Evolutionary conservation across 495 filamentous ascomycete species (phyloP).

Genomic region (Hypoxylon cercidicola): DNA sequence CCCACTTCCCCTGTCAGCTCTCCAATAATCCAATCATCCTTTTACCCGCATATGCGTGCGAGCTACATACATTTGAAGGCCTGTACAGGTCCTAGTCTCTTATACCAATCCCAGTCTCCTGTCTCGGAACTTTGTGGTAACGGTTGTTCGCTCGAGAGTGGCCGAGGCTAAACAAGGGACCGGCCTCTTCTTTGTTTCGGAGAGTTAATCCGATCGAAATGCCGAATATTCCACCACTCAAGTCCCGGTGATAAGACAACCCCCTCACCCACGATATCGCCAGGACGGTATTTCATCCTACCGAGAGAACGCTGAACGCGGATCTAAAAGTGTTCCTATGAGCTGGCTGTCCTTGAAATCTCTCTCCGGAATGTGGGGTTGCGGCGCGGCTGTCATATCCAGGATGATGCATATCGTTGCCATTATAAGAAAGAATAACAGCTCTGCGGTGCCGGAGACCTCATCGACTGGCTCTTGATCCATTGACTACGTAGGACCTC

Average conservation of each 20-base stretch:
- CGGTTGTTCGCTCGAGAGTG: constrained; percentile 22
- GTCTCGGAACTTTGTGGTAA: constrained; percentile 13
- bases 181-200: constrained; percentile 2
- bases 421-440: too few relatives aligned
- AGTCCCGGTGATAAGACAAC: constrained; percentile 18
- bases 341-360: too few relatives aligned
- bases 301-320: constrained; percentile 10
- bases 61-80: neutral
- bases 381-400: too few relatives aligned
- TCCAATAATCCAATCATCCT: constrained; percentile 15
- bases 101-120: constrained; percentile 2
- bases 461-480: too few relatives aligned
- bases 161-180: constrained; percentile 23
- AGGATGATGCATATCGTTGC: too few relatives aligned
- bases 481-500: too few relatives aligned
- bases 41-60: constrained; percentile 27
- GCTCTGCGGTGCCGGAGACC: too few relatives aligned
- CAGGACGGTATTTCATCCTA: constrained; percentile 32
- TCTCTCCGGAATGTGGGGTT: constrained; percentile 5
- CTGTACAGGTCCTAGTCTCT: neutral
- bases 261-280: constrained; percentile 20
- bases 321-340: constrained; percentile 2
- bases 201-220: constrained; percentile 31
- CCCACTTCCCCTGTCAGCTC: constrained; percentile 6
- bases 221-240: constrained; percentile 44